A percentile compares a stretch with the other conserved stretches of the same genome.
phyloP scores from a whole-genome alignment of 148 eudicot genomes.

The Rhododendron simsii region DNA sequence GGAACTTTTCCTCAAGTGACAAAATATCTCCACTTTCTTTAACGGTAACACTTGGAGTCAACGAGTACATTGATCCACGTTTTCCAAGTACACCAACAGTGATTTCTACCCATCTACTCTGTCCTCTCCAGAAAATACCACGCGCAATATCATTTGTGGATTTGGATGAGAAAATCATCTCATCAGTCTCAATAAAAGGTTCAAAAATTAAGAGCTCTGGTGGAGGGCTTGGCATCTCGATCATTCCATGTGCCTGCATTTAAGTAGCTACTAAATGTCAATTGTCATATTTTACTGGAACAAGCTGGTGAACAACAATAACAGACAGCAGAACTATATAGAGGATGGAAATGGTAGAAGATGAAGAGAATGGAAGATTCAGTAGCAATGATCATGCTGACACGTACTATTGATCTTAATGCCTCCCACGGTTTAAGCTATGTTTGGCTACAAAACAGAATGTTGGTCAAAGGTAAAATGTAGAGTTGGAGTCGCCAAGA shows the following conservation, averaged over 20 bases:
- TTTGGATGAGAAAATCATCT: slow-evolving; percentile 63
- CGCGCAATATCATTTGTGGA: slow-evolving; percentile 27
- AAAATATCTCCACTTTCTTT: slow-evolving; percentile 84
- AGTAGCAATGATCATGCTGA: background rate
- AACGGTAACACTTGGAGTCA: slow-evolving; percentile 85
- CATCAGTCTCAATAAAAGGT: slow-evolving; percentile 88
- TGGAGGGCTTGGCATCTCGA: slow-evolving; percentile 94
- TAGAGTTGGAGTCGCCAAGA: background rate
- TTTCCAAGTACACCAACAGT: slow-evolving; percentile 86
- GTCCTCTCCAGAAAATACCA: slow-evolving; percentile 65
- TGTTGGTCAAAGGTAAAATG: slow-evolving; percentile 2
- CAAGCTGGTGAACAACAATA: background rate
- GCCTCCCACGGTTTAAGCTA: background rate
- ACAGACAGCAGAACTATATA: background rate
- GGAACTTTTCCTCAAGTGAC: slow-evolving; percentile 93
- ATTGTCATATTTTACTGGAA: background rate
- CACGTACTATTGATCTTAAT: background rate
- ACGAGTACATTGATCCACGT: slow-evolving; percentile 71
- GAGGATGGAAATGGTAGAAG: background rate
- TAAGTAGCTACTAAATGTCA: background rate
- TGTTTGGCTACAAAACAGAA: background rate
- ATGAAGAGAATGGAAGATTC: background rate
- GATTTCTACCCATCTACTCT: slow-evolving; percentile 84
- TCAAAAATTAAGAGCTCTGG: slow-evolving; percentile 76
- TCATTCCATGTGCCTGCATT: slow-evolving; percentile 71